phyloP scores from a whole-genome alignment of 2,329 filamentous ascomycete genomes.

The Anthostomella pinea region DNA sequence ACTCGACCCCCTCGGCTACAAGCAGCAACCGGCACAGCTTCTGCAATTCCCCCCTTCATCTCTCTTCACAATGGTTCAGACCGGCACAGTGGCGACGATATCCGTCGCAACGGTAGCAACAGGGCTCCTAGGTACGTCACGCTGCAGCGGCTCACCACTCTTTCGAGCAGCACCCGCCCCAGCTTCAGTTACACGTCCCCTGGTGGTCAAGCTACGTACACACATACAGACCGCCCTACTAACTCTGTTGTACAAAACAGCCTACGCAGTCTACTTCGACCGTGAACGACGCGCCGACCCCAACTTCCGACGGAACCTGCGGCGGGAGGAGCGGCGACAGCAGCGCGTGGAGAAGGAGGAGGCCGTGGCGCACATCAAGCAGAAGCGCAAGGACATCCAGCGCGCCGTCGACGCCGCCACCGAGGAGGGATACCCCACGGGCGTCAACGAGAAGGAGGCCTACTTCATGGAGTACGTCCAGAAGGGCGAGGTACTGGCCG shows the following conservation, averaged over 20 bases:
- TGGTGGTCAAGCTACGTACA: constrained; percentile 15
- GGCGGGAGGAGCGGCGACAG: constrained; percentile 72
- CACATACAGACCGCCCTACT: no score
- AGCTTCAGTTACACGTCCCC: not conserved
- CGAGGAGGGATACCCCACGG: constrained; percentile 85
- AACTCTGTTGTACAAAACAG: constrained; percentile 33
- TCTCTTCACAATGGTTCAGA: constrained; percentile 42
- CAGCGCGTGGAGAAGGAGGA: constrained; percentile 70
- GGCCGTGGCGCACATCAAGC: constrained; percentile 61
- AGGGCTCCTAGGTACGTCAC: constrained; percentile 54
- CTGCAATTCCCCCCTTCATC: not conserved
- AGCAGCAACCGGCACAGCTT: not conserved
- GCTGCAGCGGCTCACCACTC: no score
- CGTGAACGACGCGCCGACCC: constrained; percentile 61
- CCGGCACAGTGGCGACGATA: constrained; percentile 57
- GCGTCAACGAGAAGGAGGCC: constrained; percentile 88
- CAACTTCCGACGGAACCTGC: constrained; percentile 65
- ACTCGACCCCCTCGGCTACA: not conserved
- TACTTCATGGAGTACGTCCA: constrained; percentile 98
- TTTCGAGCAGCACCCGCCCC: no score
- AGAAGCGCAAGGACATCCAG: constrained; percentile 73
- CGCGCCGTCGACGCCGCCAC: constrained; percentile 75
- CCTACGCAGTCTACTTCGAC: constrained; percentile 68
- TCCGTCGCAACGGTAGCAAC: constrained; percentile 60
- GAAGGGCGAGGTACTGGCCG: constrained; percentile 77